These are phyloP conservation scores for Debaryomyces subglobosus DNA, from an alignment of 1,139 yeast genomes.

Conservation along the genomic window DNA sequence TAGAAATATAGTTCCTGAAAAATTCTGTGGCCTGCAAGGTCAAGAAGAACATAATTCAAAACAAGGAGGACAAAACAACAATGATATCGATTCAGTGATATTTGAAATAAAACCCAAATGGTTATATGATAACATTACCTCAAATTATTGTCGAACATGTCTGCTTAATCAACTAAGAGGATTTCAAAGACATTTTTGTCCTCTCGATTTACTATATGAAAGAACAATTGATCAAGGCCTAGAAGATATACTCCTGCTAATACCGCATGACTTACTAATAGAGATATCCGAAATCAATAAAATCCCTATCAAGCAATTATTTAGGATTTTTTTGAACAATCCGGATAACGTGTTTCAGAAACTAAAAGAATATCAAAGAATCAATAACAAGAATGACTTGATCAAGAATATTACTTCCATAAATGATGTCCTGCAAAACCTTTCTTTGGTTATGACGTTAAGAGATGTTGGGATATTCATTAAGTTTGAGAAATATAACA, in stretches of 20 bases:
- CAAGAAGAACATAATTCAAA: not conserved
- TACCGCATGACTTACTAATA: conserved; percentile 26
- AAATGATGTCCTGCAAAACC: conserved; percentile 46
- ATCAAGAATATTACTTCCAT: conserved; percentile 37
- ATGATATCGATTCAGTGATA: conserved; percentile 31
- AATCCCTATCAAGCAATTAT: conserved; percentile 35
- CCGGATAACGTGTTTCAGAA: conserved; percentile 43
- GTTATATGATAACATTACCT: conserved; percentile 43
- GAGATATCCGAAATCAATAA: conserved; percentile 22
- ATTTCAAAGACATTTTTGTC: conserved; percentile 45
- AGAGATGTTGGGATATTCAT: conserved; percentile 58
- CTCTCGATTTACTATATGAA: conserved; percentile 41
- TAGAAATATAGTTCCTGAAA: not conserved
- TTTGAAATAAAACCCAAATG: conserved; percentile 53
- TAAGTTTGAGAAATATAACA: conserved; percentile 40
- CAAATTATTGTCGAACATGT: conserved; percentile 50
- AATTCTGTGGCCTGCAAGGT: not conserved
- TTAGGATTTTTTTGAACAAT: conserved; percentile 30
- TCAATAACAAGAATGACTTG: conserved; percentile 37
- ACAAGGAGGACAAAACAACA: conserved; percentile 7
- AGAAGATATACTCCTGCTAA: conserved; percentile 34
- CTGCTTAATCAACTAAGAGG: conserved; percentile 43
- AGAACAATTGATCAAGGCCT: conserved; percentile 38
- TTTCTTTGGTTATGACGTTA: conserved; percentile 55
- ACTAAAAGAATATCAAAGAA: conserved; percentile 39